phyloP scores from a whole-genome alignment of 345 rosid genomes.

The Brassica cretica region DNA sequence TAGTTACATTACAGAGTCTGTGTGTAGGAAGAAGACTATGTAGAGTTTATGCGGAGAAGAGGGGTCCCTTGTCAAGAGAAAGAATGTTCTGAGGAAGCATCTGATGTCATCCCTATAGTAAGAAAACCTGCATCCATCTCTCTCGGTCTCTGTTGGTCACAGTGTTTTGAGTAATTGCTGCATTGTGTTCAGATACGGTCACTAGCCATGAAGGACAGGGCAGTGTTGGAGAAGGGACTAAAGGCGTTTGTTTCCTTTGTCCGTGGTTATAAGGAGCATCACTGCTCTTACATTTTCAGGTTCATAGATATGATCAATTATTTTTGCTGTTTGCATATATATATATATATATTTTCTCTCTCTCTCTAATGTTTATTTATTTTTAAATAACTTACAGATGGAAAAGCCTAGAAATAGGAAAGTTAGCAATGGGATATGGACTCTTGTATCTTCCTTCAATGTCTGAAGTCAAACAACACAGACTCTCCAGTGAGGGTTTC shows the following conservation, averaged over 20 bases:
- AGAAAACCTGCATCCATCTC: constrained; percentile 18
- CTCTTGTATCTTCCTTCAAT: constrained; percentile 81
- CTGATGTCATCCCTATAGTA: constrained; percentile 74
- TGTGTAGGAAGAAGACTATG: constrained; percentile 85
- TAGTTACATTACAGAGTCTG: not conserved
- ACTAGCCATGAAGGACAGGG: constrained; percentile 72
- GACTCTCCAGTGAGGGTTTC: constrained; percentile 74
- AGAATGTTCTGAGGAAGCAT: constrained; percentile 48
- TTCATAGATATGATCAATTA: constrained; percentile 19
- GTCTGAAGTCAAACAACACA: constrained; percentile 81
- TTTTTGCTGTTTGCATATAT: not conserved
- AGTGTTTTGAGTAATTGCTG: not conserved
- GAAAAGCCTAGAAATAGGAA: constrained; percentile 87
- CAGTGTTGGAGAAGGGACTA: constrained; percentile 88
- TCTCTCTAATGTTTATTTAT: not conserved
- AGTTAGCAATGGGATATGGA: constrained; percentile 94
- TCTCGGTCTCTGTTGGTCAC: constrained; percentile 14
- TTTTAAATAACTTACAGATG: constrained; percentile 47
- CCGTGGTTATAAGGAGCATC: constrained; percentile 93
- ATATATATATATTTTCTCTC: too few relatives aligned
- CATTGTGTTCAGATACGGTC: constrained; percentile 55
- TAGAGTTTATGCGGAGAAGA: constrained; percentile 70
- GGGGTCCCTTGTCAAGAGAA: constrained; percentile 75
- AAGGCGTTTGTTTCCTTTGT: constrained; percentile 90
- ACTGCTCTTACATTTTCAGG: constrained; percentile 84